A percentile compares a stretch with the other conserved stretches of the same genome.
Evolutionary conservation across 306 rosid species (phyloP).

Genomic region (Pueraria montana): DNA sequence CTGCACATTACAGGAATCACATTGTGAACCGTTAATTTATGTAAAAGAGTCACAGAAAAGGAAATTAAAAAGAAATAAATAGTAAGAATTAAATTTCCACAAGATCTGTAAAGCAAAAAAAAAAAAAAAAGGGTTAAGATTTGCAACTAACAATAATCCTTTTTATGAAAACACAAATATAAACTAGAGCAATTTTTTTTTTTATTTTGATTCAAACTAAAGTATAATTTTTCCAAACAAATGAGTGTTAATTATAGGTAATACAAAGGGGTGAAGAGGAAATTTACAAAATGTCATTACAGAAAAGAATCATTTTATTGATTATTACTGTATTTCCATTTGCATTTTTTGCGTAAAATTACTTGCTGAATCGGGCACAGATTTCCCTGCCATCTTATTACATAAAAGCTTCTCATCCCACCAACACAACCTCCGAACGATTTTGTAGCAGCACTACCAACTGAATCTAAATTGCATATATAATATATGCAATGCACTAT

Average conservation of each 20-base stretch:
- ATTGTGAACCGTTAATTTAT: background rate
- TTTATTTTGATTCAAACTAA: background rate
- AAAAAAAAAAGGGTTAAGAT: too few relatives aligned
- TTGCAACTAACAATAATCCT: background rate
- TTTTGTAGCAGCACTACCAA: constrained; percentile 45
- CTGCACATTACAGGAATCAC: background rate
- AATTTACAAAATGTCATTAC: constrained; percentile 39
- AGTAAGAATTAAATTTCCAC: background rate
- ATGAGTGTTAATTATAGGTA: background rate
- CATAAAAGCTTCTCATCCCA: constrained; percentile 64
- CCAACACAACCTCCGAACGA: constrained; percentile 58
- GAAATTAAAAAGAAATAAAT: background rate
- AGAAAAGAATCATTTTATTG: constrained; percentile 66
- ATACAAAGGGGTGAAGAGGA: background rate
- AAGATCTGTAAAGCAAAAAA: too few relatives aligned
- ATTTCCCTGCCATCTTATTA: constrained; percentile 53
- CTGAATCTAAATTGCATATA: constrained; percentile 57
- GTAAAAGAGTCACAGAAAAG: background rate
- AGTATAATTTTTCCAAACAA: background rate
- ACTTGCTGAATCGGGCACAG: constrained; percentile 52
- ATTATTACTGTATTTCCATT: constrained; percentile 55
- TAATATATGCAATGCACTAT: constrained; percentile 66
- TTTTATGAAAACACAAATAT: background rate
- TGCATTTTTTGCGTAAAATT: constrained; percentile 47
- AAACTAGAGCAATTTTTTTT: background rate